phyloP scores from a whole-genome alignment of 768 basidiomycete genomes.

The Lenzites betulinus region DNA sequence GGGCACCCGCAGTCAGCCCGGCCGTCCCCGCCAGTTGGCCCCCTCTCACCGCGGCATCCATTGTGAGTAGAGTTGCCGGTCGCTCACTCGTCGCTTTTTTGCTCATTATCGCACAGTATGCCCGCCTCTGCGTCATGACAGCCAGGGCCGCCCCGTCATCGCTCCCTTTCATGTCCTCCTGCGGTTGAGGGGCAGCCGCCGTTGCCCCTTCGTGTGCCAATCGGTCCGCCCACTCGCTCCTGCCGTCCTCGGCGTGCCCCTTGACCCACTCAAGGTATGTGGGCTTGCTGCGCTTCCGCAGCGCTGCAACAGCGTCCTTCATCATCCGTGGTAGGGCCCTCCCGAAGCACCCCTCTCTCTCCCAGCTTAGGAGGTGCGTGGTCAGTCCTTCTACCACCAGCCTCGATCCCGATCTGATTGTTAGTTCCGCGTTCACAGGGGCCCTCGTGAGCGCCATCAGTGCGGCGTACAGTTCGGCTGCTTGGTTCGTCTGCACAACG shows the following conservation, averaged over 20 bases:
- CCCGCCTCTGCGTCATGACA: background rate
- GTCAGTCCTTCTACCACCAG: background rate
- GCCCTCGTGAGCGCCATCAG: background rate
- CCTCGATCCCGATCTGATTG: background rate
- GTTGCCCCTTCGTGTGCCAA: background rate
- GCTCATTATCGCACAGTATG: background rate
- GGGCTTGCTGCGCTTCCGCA: background rate
- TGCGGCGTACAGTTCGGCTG: background rate
- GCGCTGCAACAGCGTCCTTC: background rate
- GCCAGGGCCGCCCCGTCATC: background rate
- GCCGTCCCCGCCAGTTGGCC: background rate
- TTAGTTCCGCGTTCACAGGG: background rate
- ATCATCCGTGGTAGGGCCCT: background rate
- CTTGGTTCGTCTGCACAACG: background rate
- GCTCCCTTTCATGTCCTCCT: too few relatives aligned
- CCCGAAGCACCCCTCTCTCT: background rate
- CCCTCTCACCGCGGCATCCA: background rate
- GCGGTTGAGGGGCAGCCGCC: background rate
- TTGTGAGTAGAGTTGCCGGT: background rate
- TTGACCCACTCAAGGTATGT: slow-evolving; percentile 19
- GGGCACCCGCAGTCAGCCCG: background rate
- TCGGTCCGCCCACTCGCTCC: slow-evolving; percentile 15
- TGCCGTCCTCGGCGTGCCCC: slow-evolving; percentile 4
- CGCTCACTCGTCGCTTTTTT: too few relatives aligned
- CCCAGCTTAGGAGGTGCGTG: background rate